Conservation (phyloP, 768 basidiomycete species). For the Leccinum olivaceopallidum region DNA sequence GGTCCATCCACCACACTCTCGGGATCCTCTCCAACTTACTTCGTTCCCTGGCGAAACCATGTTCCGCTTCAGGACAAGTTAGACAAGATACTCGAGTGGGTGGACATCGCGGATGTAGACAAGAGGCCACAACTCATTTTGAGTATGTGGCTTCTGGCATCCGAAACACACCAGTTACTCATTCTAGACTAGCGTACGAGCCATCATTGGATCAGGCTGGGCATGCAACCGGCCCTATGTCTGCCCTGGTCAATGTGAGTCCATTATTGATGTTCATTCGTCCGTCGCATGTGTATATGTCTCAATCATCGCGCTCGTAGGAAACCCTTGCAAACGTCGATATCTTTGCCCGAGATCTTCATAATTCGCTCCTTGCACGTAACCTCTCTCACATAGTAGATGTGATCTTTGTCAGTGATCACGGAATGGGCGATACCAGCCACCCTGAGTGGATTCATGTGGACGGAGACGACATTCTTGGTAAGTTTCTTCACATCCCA, state of each 20-base stretch:
- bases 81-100: slow-evolving; percentile 77
- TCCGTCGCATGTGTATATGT: neutral
- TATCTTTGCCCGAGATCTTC: slow-evolving; percentile 68
- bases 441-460: slow-evolving; percentile 74
- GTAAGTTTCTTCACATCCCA: slow-evolving; percentile 11
- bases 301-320: slow-evolving; percentile 32
- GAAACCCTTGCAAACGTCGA: slow-evolving; percentile 70
- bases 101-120: slow-evolving; percentile 67
- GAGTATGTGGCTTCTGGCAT: slow-evolving; percentile 42
- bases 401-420: slow-evolving; percentile 86
- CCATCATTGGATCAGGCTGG: slow-evolving; percentile 87
- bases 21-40: slow-evolving; percentile 71
- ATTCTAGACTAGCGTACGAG: slow-evolving; percentile 60
- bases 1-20: slow-evolving; percentile 73
- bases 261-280: neutral
- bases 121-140: slow-evolving; percentile 76
- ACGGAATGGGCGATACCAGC: slow-evolving; percentile 92
- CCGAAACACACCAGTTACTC: neutral
- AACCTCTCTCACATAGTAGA: slow-evolving; percentile 85
- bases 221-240: slow-evolving; percentile 69
- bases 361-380: slow-evolving; percentile 59
- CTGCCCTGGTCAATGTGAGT: slow-evolving; percentile 68
- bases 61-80: slow-evolving; percentile 64
- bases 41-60: slow-evolving; percentile 72
- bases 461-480: slow-evolving; percentile 47